Conservation (phyloP, 768 basidiomycete species). For the Epithele typhae region DNA sequence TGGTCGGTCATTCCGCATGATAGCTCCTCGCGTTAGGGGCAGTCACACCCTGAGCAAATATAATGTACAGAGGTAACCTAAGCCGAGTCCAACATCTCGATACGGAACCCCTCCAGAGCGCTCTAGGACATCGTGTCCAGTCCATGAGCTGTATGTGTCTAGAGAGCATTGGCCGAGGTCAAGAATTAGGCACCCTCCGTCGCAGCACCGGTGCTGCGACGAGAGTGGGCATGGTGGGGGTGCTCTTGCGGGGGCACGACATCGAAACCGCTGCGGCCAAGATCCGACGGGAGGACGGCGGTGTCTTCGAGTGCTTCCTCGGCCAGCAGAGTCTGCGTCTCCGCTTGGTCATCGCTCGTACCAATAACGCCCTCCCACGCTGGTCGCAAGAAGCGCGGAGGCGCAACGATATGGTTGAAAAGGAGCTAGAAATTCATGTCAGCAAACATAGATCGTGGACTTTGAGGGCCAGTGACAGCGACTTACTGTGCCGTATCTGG, state of each 20-base stretch:
- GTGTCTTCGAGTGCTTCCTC: constrained; percentile 79
- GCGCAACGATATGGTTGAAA: constrained; percentile 82
- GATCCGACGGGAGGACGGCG: constrained; percentile 72
- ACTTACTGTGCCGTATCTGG: constrained; percentile 78
- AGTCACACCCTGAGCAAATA: too few species aligned
- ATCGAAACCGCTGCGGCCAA: constrained; percentile 83
- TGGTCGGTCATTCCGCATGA: too few species aligned
- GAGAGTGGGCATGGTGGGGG: constrained; percentile 3
- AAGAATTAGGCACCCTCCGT: background rate
- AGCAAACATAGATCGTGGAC: constrained; percentile 9
- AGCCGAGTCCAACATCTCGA: too few species aligned
- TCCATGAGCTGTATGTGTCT: too few species aligned
- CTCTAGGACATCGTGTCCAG: too few species aligned
- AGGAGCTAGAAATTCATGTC: constrained; percentile 52
- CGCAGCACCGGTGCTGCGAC: background rate
- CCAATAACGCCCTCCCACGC: constrained; percentile 21
- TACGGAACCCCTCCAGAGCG: too few species aligned
- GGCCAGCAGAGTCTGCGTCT: constrained; percentile 39
- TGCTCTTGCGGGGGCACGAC: constrained; percentile 49
- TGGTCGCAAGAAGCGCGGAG: constrained; percentile 58
- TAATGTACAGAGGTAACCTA: too few species aligned
- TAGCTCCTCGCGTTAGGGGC: too few species aligned
- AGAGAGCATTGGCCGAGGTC: too few species aligned
- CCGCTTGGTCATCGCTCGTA: constrained; percentile 20
- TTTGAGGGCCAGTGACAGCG: background rate